A percentile compares a stretch with the other conserved stretches of the same genome.
Evolutionary conservation across 768 basidiomycete species (phyloP).

Genomic region (Nidularia pulvinata): DNA sequence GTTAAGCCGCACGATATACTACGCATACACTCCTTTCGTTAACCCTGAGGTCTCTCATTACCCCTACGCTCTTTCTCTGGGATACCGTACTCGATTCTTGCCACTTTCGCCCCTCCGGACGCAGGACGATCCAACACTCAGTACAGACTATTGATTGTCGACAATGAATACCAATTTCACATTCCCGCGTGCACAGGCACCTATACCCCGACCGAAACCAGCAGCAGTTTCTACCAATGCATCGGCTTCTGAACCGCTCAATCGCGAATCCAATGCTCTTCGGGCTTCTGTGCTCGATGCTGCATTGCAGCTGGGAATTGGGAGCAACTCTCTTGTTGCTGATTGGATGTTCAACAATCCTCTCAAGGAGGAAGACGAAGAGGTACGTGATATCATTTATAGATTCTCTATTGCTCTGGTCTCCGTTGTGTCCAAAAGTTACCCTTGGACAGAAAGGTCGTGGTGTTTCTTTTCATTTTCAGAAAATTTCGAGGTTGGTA

Average conservation of each 20-base stretch:
- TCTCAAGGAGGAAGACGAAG: constrained; percentile 56
- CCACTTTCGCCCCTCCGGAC: background rate
- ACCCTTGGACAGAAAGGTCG: background rate
- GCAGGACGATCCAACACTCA: background rate
- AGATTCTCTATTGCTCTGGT: background rate
- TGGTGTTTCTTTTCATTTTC: no score
- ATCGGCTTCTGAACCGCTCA: constrained; percentile 3
- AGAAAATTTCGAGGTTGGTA: no score
- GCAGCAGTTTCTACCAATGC: background rate
- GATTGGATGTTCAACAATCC: constrained; percentile 75
- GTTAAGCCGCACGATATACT: no score
- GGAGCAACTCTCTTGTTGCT: constrained; percentile 56
- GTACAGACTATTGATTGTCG: background rate
- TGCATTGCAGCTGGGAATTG: constrained; percentile 68
- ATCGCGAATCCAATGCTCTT: constrained; percentile 55
- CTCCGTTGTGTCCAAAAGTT: constrained; percentile 2
- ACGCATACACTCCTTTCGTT: no score
- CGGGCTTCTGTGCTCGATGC: constrained; percentile 77
- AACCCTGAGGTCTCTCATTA: no score
- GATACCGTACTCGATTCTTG: background rate
- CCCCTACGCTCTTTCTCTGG: no score
- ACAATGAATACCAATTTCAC: constrained; percentile 28
- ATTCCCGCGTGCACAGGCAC: constrained; percentile 18
- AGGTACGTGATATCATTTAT: constrained; percentile 21
- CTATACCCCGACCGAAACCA: background rate